Evolutionary conservation across 202 grass and related monocot genomes (phyloP).

Genomic region (Carex sylvatica): DNA sequence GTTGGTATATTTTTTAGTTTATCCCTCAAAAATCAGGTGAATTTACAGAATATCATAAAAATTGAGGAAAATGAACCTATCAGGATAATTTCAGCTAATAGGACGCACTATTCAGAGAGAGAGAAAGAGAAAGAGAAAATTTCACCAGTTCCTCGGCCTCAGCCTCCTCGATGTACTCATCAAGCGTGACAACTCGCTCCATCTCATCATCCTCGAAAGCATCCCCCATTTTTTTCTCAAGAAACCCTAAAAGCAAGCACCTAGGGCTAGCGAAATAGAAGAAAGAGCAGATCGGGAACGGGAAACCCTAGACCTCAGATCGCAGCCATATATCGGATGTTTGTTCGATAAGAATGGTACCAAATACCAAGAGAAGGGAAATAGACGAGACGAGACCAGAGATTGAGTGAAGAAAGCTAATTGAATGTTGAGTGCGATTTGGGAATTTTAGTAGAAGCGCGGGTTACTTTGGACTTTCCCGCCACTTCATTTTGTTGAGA

Average conservation of each 20-base stretch:
- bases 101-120: not conserved
- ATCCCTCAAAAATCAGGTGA: not conserved
- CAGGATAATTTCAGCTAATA: not conserved
- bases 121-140: not conserved
- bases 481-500: slow-evolving; percentile 31
- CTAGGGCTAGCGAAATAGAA: slow-evolving; percentile 43
- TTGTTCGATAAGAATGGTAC: not conserved
- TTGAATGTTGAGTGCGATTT: not conserved
- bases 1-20: not conserved
- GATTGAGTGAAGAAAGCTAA: slow-evolving; percentile 26
- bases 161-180: slow-evolving; percentile 80
- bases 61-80: not conserved
- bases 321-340: not conserved
- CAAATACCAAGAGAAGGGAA: not conserved
- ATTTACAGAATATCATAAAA: not conserved
- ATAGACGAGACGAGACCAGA: not conserved
- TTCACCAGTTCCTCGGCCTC: slow-evolving; percentile 82
- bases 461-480: slow-evolving; percentile 43
- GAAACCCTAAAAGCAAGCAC: not conserved
- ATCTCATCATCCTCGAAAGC: slow-evolving; percentile 70
- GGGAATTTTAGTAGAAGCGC: not conserved
- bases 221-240: slow-evolving; percentile 34
- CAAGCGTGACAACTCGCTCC: slow-evolving; percentile 54
- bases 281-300: not conserved
- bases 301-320: slow-evolving; percentile 10